Percentiles rank a stretch among this genome's conserved stretches.
Conservation (phyloP, 495 filamentous ascomycete species). For the Daldinia grandis region DNA sequence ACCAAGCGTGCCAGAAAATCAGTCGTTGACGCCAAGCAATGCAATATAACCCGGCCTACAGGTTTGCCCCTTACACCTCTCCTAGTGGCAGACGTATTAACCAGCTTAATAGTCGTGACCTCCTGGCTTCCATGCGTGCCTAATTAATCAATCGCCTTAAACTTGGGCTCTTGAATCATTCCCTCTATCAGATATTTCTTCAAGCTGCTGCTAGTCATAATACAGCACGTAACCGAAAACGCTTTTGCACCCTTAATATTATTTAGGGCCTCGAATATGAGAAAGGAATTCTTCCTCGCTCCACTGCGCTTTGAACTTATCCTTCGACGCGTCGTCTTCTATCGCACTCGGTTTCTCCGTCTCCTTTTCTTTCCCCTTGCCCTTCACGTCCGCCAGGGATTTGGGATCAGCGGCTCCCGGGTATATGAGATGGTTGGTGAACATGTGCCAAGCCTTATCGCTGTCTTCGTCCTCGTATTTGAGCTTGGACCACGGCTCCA, state of each 20-base stretch:
- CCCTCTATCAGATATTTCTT: constrained; percentile 30
- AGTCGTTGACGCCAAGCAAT: constrained; percentile 39
- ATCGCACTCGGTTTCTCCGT: constrained; percentile 10
- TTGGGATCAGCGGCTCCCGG: neutral
- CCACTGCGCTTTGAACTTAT: constrained; percentile 49
- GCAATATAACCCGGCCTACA: constrained; percentile 28
- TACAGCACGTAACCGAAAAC: constrained; percentile 36
- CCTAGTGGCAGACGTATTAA: constrained; percentile 14
- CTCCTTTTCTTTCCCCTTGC: constrained; percentile 46
- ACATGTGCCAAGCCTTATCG: constrained; percentile 54
- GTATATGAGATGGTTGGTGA: constrained; percentile 52
- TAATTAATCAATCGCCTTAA: constrained; percentile 22
- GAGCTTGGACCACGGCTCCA: constrained; percentile 53
- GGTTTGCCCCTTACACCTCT: constrained; percentile 34
- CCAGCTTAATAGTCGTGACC: constrained; percentile 10
- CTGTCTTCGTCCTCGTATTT: constrained; percentile 56
- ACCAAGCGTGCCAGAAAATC: constrained; percentile 2
- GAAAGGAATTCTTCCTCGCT: constrained; percentile 49
- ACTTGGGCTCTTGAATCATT: constrained; percentile 33
- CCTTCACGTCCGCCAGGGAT: constrained; percentile 17
- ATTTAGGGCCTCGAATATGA: neutral
- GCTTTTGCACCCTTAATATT: neutral
- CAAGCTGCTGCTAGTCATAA: constrained; percentile 37
- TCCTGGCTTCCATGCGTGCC: neutral
- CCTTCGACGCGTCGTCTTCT: constrained; percentile 42